These are phyloP conservation scores for Sporothrix luriei DNA, from an alignment of 2,329 filamentous ascomycete genomes.

Conservation along the genomic window DNA sequence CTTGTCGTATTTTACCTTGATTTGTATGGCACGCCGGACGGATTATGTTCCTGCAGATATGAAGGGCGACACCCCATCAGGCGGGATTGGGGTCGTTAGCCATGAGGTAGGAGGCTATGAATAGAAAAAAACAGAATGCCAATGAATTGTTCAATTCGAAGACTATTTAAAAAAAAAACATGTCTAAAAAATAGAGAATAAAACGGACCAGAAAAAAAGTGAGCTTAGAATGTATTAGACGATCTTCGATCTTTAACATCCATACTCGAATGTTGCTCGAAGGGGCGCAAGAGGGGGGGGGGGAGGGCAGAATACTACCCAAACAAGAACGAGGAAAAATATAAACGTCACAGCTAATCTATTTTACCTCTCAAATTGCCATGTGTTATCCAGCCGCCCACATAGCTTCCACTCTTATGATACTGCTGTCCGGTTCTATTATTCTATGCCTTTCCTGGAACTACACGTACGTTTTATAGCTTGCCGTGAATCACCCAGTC, in stretches of 20 bases:
- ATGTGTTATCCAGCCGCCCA: not conserved
- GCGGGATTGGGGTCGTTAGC: not conserved
- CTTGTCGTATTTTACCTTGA: not conserved
- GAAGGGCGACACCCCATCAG: slow-evolving; percentile 7
- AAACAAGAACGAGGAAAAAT: not conserved
- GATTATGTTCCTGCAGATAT: slow-evolving; percentile 20
- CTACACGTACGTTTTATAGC: not conserved
- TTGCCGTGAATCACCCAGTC: not conserved
- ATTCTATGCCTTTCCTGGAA: not conserved
- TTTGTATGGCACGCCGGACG: not conserved
- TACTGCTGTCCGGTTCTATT: not conserved
- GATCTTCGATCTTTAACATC: not conserved
- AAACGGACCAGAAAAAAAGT: not conserved
- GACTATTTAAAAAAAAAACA: not conserved
- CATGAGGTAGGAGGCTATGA: not conserved
- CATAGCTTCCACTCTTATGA: not conserved
- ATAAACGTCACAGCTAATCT: slow-evolving; percentile 14
- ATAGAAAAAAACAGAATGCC: not conserved
- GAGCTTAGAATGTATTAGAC: not conserved
- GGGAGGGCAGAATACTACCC: not conserved
- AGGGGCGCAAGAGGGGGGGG: too few species aligned
- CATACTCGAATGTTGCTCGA: too few species aligned
- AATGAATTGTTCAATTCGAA: too few species aligned
- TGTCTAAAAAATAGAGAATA: not conserved
- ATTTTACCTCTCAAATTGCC: not conserved